Base-by-base conservation (phyloP, 2,329 filamentous ascomycete genomes). In the Colletotrichum musae region DNA sequence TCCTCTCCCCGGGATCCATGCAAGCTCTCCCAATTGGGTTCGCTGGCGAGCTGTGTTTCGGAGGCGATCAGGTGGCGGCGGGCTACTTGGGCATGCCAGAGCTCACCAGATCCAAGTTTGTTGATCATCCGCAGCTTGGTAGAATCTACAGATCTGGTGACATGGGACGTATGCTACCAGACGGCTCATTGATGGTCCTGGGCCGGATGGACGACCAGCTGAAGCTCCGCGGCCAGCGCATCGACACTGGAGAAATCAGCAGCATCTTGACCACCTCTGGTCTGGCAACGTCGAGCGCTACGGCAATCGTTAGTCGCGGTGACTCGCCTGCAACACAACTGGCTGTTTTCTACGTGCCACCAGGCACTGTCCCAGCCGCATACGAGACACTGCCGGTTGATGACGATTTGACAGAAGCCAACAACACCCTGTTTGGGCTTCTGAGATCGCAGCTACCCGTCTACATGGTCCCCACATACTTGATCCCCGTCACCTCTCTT, bases 41-140 rank as follows among this genome's bases (percentile, higher is more conserved):
- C 71, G 83, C 94, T 16, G 95, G 95, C 12, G 94, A 97, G 77
- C 85, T 97, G 6, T 97, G 93, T 75, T 96, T 97, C 77, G 94
- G 94, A 15, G 95, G 94, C 12, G 89, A 93, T 57, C 94, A 97
- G 79, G 89, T 97, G 5, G 91, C 89, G 50, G 84, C 87, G 47
- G 94, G 93, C 1, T 97, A 95, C 75, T 84, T 96, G 32, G 89
- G 91, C 66, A 84, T 87, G 78, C 85, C 88, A 0, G 84, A 87
- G 4, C 80, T 93, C 48, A 94, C 92, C 0, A 78, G 82, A 0
- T 80, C 85, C 13, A 94, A 91, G 73, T 93, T 97, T 68, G 84
- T 95, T 56, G 72, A 89, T 0, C 92, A 97, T 75, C 85, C 90
- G 0, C 70, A 77, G 0, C 92, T 89, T 76, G 94, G 94, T 1